Base-by-base conservation (phyloP, 805 yeast species). In the Priceomyces medius region DNA sequence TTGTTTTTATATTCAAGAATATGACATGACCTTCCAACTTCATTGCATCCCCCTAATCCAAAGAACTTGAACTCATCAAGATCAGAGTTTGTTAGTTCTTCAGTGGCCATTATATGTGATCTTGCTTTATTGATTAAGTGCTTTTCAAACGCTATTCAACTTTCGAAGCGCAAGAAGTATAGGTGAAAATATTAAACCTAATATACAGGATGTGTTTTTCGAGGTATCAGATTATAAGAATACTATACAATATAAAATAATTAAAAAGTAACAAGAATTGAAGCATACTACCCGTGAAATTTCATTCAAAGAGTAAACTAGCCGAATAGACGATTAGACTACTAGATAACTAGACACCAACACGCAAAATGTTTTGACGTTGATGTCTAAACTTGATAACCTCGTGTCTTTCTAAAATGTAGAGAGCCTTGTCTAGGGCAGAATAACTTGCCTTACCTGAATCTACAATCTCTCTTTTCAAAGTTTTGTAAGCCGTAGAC, bases 31-130 rank as follows among this genome's bases (percentile, higher is more conserved):
- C 99, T 69, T 3, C 99, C 99, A 5, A 93, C 99, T 61, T 93
- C 99, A 52, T 85, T 88, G 48, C 98, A 95, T n/a, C 98, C 99
- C 6, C 99, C 99, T 5, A 93, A 75, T 18, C 96, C 90, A 46
- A 86, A 79, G 68, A 93, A 93, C 58, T 79, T 79, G 56, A 71
- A 70, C 49, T 59, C 59, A 23, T 70, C 75, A 35, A 66, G 52
- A 41, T 59, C 67, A 39, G 66, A 68, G 13, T 50, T 33, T 36
- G 42, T 46, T 24, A 38, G 43, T 24, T 21, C 35, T 5, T 48
- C 54, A 14, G 42, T 44, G 6, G 49, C 40, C 55, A 48, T 49
- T 27, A 14, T 41, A 3, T 23, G 31, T 38, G n/a, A 26, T 26
- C 9, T 26, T 13, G 31, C 31, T 29, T 9, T 19, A 31, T 29